Evolutionary conservation across 2,329 filamentous ascomycete species (phyloP).

Genomic region (Thielaviopsis musarum): DNA sequence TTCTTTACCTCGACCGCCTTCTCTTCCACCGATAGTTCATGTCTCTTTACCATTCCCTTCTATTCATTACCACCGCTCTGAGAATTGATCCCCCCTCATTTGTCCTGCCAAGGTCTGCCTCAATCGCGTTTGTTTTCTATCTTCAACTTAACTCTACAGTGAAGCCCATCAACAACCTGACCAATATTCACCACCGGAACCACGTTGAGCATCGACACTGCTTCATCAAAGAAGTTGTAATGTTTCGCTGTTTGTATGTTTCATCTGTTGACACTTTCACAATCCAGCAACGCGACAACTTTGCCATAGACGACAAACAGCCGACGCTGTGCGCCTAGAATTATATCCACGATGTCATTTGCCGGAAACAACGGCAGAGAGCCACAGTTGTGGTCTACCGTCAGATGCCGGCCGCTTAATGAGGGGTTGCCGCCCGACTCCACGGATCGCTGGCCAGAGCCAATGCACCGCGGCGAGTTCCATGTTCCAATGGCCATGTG

Average conservation of each 20-base stretch:
- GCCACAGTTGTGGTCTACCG: background rate
- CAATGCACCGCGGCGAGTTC: slow-evolving; percentile 4
- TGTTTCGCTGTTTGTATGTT: background rate
- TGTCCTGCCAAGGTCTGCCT: background rate
- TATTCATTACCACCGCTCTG: background rate
- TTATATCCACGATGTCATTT: background rate
- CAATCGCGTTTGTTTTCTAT: background rate
- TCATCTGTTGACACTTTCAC: background rate
- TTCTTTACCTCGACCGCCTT: background rate
- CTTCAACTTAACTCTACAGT: background rate
- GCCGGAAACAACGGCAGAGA: background rate
- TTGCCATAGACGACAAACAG: background rate
- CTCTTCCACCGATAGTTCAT: background rate
- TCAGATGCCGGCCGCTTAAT: background rate
- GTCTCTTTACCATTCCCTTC: background rate
- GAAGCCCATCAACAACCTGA: background rate
- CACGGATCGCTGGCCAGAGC: slow-evolving; percentile 11
- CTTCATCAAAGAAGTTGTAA: background rate
- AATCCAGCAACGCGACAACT: background rate
- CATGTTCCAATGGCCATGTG: slow-evolving; percentile 10
- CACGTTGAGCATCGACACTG: background rate
- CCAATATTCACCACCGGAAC: background rate
- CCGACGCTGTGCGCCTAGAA: background rate
- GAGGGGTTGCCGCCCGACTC: slow-evolving; percentile 6
- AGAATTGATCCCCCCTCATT: background rate